These are phyloP conservation scores for Jacaranda mimosifolia DNA, from an alignment of 257 asterid species.

Conservation along the genomic window DNA sequence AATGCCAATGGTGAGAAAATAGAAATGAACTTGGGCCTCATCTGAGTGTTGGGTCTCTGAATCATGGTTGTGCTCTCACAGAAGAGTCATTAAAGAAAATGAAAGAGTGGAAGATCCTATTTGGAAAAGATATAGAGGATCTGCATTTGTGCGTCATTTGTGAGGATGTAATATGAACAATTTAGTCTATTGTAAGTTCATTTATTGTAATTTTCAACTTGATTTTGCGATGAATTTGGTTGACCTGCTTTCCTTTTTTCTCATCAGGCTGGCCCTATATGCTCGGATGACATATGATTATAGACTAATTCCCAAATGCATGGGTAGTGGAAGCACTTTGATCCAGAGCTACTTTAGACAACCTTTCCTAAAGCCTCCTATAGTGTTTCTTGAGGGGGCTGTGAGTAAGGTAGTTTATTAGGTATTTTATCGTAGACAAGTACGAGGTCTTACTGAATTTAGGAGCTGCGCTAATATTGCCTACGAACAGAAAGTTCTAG, in stretches of 20 bases:
- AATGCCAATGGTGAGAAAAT: conserved; percentile 34
- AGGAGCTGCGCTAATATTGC: too few species aligned
- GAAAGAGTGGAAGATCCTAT: conserved; percentile 63
- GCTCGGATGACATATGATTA: too few species aligned
- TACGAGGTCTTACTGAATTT: too few species aligned
- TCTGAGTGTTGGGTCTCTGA: conserved; percentile 51
- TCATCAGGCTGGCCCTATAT: conserved; percentile 65
- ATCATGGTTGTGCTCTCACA: conserved; percentile 45
- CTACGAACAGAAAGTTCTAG: too few species aligned
- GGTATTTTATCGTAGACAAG: too few species aligned
- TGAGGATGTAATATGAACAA: conserved; percentile 55
- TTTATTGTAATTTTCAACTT: conserved; percentile 2
- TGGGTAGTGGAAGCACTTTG: too few species aligned
- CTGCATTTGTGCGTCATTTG: conserved; percentile 66
- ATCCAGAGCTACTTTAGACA: too few species aligned
- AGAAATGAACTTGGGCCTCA: conserved; percentile 46
- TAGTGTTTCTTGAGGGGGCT: too few species aligned
- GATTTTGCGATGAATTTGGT: conserved; percentile 20
- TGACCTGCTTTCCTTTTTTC: conserved; percentile 25
- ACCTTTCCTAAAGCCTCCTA: too few species aligned
- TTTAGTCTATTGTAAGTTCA: conserved; percentile 67
- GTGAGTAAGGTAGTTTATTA: too few species aligned
- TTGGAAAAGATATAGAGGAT: conserved; percentile 57
- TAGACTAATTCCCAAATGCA: too few species aligned
- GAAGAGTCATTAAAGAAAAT: conserved; percentile 55